Percentiles rank a stretch among this genome's conserved stretches.
Conservation (phyloP, 345 rosid species). For the Raphanus sativus region DNA sequence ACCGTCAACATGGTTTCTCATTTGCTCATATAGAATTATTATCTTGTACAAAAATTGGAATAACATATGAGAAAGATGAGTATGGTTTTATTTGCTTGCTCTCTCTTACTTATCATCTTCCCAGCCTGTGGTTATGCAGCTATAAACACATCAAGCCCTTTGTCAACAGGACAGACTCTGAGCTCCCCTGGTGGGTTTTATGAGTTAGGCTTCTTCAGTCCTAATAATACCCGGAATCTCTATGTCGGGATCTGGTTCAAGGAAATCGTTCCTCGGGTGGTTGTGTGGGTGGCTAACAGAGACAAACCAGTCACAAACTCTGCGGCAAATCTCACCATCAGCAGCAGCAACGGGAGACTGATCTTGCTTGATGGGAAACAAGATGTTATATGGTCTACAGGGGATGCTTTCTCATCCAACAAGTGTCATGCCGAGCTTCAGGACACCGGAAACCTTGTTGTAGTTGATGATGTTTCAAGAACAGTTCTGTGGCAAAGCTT, state of each 20-base stretch:
- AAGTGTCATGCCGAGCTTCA: conserved; percentile 25
- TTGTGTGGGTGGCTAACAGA: conserved; percentile 45
- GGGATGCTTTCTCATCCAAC: conserved; percentile 5
- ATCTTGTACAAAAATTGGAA: background rate
- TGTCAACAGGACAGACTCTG: conserved; percentile 34
- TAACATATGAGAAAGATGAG: background rate
- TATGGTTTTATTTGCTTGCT: conserved; percentile 13
- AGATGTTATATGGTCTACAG: conserved; percentile 30
- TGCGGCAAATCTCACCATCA: conserved; percentile 19
- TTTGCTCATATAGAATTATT: background rate
- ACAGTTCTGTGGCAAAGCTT: conserved; percentile 32
- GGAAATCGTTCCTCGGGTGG: conserved; percentile 12
- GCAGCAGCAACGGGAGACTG: conserved; percentile 24
- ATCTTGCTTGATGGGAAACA: conserved; percentile 13
- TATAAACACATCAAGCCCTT: conserved; percentile 29
- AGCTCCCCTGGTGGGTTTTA: conserved; percentile 30
- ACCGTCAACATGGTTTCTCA: background rate
- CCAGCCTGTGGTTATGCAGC: conserved; percentile 24
- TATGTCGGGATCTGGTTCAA: conserved; percentile 55
- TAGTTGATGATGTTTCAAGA: conserved; percentile 27
- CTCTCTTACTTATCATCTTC: conserved; percentile 14
- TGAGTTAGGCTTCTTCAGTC: conserved; percentile 46
- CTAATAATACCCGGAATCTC: conserved; percentile 23
- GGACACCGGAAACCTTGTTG: conserved; percentile 33
- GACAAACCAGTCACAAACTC: conserved; percentile 17